These are phyloP conservation scores for Citrus mangshanensis DNA, from an alignment of 345 rosid species.

Conservation along the genomic window DNA sequence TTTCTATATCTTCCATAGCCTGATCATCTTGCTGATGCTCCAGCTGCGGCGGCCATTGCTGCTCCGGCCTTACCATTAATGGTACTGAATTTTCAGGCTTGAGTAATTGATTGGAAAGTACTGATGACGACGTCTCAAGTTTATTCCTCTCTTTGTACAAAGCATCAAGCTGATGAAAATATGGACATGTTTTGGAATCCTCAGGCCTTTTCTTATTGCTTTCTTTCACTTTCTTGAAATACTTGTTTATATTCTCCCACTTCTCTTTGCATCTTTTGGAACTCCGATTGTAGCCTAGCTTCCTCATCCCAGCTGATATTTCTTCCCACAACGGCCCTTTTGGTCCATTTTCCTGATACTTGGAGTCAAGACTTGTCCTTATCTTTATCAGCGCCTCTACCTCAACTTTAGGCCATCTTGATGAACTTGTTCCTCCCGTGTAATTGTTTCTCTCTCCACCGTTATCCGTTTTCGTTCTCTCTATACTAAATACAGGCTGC, in stretches of 20 bases:
- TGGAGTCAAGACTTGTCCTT: slow-evolving; percentile 37
- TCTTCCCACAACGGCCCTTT: slow-evolving; percentile 76
- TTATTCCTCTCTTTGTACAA: slow-evolving; percentile 43
- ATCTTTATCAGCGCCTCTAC: slow-evolving; percentile 52
- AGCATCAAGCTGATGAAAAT: slow-evolving; percentile 57
- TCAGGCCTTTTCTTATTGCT: slow-evolving; percentile 52
- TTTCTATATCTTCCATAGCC: slow-evolving; percentile 13
- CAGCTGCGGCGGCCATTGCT: slow-evolving; percentile 58
- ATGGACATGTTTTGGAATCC: slow-evolving; percentile 69
- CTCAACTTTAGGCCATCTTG: slow-evolving; percentile 71
- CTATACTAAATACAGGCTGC: background rate
- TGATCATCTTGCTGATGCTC: background rate
- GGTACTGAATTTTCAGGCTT: slow-evolving; percentile 40
- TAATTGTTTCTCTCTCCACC: slow-evolving; percentile 10
- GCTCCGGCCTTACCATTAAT: slow-evolving; percentile 60
- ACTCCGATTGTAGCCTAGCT: slow-evolving; percentile 51
- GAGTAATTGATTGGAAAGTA: slow-evolving; percentile 7
- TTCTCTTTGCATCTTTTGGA: slow-evolving; percentile 73
- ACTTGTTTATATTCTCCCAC: slow-evolving; percentile 82
- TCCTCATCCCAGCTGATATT: slow-evolving; percentile 50
- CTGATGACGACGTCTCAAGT: background rate
- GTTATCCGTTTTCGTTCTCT: background rate
- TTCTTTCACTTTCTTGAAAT: slow-evolving; percentile 73
- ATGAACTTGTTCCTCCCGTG: slow-evolving; percentile 23
- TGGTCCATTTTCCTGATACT: slow-evolving; percentile 55